Evolutionary conservation across 441 rosid genomes (phyloP), one percentile per base, ranked within the genome.

Genomic region (Geranium incanum): DNA sequence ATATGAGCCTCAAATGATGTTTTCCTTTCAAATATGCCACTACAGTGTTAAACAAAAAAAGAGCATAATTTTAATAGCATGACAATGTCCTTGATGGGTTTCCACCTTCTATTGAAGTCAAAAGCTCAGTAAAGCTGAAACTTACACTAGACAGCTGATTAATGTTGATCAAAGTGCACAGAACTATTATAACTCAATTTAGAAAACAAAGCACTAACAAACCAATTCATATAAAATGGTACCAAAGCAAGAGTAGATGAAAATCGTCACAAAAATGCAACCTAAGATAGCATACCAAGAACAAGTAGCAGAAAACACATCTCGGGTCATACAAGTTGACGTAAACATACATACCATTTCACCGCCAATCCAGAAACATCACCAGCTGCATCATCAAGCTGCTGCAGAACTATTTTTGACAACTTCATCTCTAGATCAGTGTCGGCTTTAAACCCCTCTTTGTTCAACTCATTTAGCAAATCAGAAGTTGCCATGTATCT

Each of bases 401-500:
- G 98, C 75, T 90, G 97, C 45, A 95, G 78, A 63, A 91, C 86
- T 73, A 92, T 89, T 70, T 79, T 87, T 0, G 96, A 83, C 82
- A 95, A 74, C 79, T 89, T 95, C 63, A 87, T 78, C 87, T 95
- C 98, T 71, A 95, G 85, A 69, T 92, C 97, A 36, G 85, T 5
- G 68, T 92, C 99, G 7, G 93, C 92, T 84, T 86, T 91, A 69
- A 95, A 89, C 13, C 84, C 80, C 15, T 95, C 99, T 78, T 85
- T 92, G 85, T 87, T 95, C 78, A 95, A 78, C 89, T 95, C 99
- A 77, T 85, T 92, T 59, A 95, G 83, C 84, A 95, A 80, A 85
- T 95, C 99, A 57, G 98, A 95, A 0, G 99, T 95, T n/a, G 99
- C 99, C 99, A 95, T 95, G 78, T 95, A 95, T 78, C 98, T 88